A percentile compares a stretch with the other conserved stretches of the same genome.
phyloP scores from a whole-genome alignment of 495 filamentous ascomycete species.

The Bombardia bombarda region DNA sequence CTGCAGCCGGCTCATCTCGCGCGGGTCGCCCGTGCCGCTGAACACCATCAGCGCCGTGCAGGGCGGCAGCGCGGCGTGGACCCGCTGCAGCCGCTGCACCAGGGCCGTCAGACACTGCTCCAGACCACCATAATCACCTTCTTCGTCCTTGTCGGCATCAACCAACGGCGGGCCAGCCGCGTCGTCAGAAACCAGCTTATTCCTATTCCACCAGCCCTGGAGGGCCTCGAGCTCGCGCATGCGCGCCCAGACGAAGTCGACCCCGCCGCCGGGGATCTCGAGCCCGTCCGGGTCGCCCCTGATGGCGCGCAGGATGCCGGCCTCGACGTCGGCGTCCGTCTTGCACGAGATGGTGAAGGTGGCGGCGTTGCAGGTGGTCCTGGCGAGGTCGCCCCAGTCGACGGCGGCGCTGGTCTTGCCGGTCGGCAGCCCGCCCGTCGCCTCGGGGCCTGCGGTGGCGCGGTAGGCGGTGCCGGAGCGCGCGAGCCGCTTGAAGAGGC shows the following conservation, averaged over 20 bases:
- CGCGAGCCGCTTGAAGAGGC: conserved; percentile 75
- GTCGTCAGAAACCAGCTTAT: conserved; percentile 23
- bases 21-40: conserved; percentile 80
- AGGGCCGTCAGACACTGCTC: conserved; percentile 42
- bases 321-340: conserved; percentile 66
- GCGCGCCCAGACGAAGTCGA: conserved; percentile 86
- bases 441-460: conserved; percentile 42
- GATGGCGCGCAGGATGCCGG: conserved; percentile 57
- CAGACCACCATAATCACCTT: conserved; percentile 11
- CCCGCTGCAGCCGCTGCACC: conserved; percentile 48
- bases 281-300: conserved; percentile 58
- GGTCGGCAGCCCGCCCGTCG: conserved; percentile 35
- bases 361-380: conserved; percentile 65
- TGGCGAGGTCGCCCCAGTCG: conserved; percentile 78
- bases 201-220: conserved; percentile 74
- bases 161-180: conserved; percentile 8
- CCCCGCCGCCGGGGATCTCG: conserved; percentile 57
- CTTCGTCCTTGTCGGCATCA: conserved; percentile 1
- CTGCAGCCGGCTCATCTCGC: conserved; percentile 66
- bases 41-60: conserved; percentile 87
- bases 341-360: conserved; percentile 63
- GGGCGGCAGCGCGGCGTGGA: conserved; percentile 68
- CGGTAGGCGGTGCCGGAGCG: conserved; percentile 46
- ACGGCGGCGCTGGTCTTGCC: conserved; percentile 72
- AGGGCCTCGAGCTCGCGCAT: conserved; percentile 76